These are phyloP conservation scores for Dacryopinax primogenitus DNA, from an alignment of 768 basidiomycete species.

Conservation along the genomic window DNA sequence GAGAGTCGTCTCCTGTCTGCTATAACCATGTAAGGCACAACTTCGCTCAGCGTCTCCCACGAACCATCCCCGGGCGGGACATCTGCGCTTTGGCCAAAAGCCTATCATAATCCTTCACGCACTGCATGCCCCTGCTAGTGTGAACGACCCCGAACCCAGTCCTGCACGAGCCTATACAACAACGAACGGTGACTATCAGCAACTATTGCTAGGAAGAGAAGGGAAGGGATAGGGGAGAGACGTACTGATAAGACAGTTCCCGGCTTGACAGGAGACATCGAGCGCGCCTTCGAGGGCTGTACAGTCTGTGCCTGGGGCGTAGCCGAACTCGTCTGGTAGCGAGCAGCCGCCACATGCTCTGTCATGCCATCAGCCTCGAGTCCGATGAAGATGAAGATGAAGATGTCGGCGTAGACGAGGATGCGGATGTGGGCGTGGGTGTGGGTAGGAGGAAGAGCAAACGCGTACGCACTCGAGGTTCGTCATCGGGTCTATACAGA, in stretches of 20 bases:
- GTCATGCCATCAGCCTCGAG: background rate
- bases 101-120: slow-evolving; percentile 1
- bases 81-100: background rate
- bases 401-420: too few relatives aligned
- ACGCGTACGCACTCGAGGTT: background rate
- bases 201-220: background rate
- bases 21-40: too few relatives aligned
- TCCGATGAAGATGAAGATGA: too few relatives aligned
- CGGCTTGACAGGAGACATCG: slow-evolving; percentile 4
- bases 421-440: too few relatives aligned
- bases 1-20: too few relatives aligned
- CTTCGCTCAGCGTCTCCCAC: background rate
- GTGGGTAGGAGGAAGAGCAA: background rate
- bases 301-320: background rate
- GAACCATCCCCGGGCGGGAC: background rate
- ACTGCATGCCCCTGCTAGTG: slow-evolving; percentile 6
- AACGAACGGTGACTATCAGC: background rate
- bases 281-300: background rate
- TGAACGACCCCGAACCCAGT: background rate
- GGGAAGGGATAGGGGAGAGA: too few relatives aligned
- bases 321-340: background rate
- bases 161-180: background rate
- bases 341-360: slow-evolving; percentile 2
- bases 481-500: background rate
- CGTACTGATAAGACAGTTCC: slow-evolving; percentile 1